Evolutionary conservation across 2,329 filamentous ascomycete genomes (phyloP).

Genomic region (Plectosphaerella plurivora): DNA sequence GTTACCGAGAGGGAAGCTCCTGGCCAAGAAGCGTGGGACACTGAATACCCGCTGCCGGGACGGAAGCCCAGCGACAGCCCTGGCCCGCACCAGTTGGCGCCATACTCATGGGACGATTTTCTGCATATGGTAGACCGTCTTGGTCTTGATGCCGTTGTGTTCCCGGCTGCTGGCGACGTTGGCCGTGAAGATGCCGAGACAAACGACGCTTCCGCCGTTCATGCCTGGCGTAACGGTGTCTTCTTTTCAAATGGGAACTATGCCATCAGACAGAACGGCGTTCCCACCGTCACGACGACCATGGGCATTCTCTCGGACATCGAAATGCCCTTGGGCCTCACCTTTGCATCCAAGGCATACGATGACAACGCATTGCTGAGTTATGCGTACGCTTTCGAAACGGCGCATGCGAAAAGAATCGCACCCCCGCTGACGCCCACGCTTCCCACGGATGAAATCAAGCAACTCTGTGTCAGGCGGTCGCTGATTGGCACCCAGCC

Average conservation of each 20-base stretch:
- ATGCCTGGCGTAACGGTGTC: slow-evolving; percentile 6
- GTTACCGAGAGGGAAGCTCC: slow-evolving; percentile 1
- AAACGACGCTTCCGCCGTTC: slow-evolving; percentile 33
- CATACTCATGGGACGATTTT: slow-evolving; percentile 10
- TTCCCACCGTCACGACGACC: slow-evolving; percentile 19
- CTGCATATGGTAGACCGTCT: slow-evolving; percentile 12
- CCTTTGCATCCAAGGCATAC: slow-evolving; percentile 18
- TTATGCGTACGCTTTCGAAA: slow-evolving; percentile 18
- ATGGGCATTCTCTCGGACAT: slow-evolving; percentile 18
- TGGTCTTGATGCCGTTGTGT: neutral
- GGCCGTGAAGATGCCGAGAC: neutral
- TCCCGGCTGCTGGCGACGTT: slow-evolving; percentile 1
- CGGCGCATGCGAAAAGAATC: neutral
- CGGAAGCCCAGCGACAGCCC: neutral
- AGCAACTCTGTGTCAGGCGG: neutral
- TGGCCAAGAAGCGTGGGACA: neutral
- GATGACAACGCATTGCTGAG: slow-evolving; percentile 17
- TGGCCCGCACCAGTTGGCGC: neutral
- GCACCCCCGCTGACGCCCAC: neutral
- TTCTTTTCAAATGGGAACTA: slow-evolving; percentile 12
- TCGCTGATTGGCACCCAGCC: neutral
- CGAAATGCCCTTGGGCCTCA: slow-evolving; percentile 20
- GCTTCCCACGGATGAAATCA: neutral
- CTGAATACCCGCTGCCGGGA: neutral
- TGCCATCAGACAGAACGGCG: slow-evolving; percentile 18